phyloP scores from a whole-genome alignment of 805 yeast species.

The Kluyveromyces siamensis region DNA sequence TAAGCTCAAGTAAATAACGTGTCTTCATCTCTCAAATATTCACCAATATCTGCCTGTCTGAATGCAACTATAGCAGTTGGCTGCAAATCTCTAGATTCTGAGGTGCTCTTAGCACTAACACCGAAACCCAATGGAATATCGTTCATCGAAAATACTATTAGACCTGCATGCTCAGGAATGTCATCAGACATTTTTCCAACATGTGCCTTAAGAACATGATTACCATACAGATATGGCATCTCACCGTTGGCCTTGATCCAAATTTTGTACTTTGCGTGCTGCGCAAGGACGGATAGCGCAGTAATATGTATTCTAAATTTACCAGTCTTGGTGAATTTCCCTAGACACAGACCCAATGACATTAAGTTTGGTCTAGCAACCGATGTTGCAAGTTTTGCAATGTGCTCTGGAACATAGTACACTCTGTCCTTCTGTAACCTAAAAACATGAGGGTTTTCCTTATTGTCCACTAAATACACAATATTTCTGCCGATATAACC shows the following conservation, averaged over 20 bases:
- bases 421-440: conserved; percentile 95
- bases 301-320: conserved; percentile 93
- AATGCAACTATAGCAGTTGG: conserved; percentile 94
- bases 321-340: conserved; percentile 96
- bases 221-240: conserved; percentile 96
- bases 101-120: conserved; percentile 83
- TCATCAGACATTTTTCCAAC: conserved; percentile 95
- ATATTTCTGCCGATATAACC: conserved; percentile 96
- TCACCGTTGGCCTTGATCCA: conserved; percentile 98
- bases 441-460: conserved; percentile 80
- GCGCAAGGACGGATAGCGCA: conserved; percentile 72
- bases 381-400: conserved; percentile 82
- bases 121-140: conserved; percentile 95
- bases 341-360: conserved; percentile 90
- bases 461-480: conserved; percentile 74
- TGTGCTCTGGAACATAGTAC: conserved; percentile 76
- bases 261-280: conserved; percentile 83
- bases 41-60: conserved; percentile 97
- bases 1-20: conserved; percentile 65
- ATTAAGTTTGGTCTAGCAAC: conserved; percentile 82
- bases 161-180: conserved; percentile 96
- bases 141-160: conserved; percentile 80
- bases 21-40: conserved; percentile 95
- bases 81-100: conserved; percentile 77
- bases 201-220: conserved; percentile 93